Conservation (phyloP, 1,284 basidiomycete species). For the Pseudozyma thailandica region DNA sequence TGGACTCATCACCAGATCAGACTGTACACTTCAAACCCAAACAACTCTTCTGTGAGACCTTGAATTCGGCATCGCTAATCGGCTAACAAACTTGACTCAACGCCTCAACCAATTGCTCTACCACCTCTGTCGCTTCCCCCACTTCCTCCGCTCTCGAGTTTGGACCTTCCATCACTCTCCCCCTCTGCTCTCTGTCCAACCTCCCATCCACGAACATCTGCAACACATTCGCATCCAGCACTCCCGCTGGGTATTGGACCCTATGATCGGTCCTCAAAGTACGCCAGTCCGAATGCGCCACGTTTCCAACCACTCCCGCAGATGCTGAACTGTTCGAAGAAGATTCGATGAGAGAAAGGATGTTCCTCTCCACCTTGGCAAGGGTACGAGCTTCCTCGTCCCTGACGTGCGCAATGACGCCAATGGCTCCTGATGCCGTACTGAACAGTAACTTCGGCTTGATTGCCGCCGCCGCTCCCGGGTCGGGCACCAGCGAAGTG, state of each 20-base stretch:
- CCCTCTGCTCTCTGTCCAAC: conserved; percentile 23
- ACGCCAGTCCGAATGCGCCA: conserved; percentile 56
- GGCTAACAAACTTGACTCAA: conserved; percentile 32
- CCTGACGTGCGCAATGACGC: conserved; percentile 44
- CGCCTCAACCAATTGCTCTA: conserved; percentile 31
- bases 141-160: conserved; percentile 17
- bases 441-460: conserved; percentile 47
- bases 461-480: conserved; percentile 12
- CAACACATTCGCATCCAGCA: conserved; percentile 61
- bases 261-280: conserved; percentile 65
- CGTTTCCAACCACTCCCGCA: conserved; percentile 35
- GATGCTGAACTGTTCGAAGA: conserved; percentile 9
- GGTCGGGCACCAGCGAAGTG: conserved; percentile 31
- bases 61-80: too few species aligned
- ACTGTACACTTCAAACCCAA: too few species aligned
- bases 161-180: conserved; percentile 22
- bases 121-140: conserved; percentile 23
- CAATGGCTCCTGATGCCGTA: conserved; percentile 60
- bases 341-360: conserved; percentile 30
- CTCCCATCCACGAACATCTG: conserved; percentile 38
- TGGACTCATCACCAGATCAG: too few species aligned
- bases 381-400: conserved; percentile 28
- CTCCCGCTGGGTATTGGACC: conserved; percentile 42
- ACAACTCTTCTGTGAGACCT: too few species aligned
- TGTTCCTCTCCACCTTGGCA: conserved; percentile 54